These are phyloP conservation scores for Metschnikowia matae DNA, from an alignment of 805 yeast genomes.

Conservation along the genomic window DNA sequence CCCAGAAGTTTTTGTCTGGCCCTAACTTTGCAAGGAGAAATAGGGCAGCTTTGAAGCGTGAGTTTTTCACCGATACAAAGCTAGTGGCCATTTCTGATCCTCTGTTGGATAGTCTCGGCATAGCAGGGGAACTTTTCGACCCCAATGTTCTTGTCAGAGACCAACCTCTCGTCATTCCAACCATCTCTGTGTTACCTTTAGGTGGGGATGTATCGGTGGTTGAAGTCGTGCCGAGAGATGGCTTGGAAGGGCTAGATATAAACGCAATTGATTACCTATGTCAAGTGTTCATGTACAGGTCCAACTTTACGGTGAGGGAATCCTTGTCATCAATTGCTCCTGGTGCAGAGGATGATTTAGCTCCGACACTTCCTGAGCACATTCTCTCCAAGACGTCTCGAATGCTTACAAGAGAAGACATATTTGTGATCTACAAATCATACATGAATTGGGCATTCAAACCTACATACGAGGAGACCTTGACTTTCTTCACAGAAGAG, in stretches of 20 bases:
- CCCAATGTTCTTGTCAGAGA: conserved; percentile 35
- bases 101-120: conserved; percentile 7
- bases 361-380: conserved; percentile 20
- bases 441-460: conserved; percentile 84
- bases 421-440: conserved; percentile 44
- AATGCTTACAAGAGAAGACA: conserved; percentile 54
- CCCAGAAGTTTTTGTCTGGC: conserved; percentile 55
- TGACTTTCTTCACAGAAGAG: conserved; percentile 16
- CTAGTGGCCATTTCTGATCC: conserved; percentile 47
- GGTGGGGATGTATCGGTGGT: conserved; percentile 48
- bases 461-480: conserved; percentile 42
- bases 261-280: conserved; percentile 67
- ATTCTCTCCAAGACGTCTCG: conserved; percentile 44
- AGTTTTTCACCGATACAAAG: conserved; percentile 55
- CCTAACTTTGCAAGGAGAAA: conserved; percentile 51
- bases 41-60: conserved; percentile 61
- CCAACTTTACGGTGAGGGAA: conserved; percentile 43
- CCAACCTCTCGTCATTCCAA: conserved; percentile 33
- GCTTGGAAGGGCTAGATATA: conserved; percentile 28
- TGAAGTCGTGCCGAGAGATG: conserved; percentile 46
- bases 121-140: conserved; percentile 30
- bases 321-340: conserved; percentile 64
- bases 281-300: conserved; percentile 20
- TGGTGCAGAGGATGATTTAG: conserved; percentile 64
- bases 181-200: conserved; percentile 25